These are phyloP conservation scores for Coemansia sp. DNA, from an alignment of 192 early-diverging fungal genomes.

Conservation along the genomic window DNA sequence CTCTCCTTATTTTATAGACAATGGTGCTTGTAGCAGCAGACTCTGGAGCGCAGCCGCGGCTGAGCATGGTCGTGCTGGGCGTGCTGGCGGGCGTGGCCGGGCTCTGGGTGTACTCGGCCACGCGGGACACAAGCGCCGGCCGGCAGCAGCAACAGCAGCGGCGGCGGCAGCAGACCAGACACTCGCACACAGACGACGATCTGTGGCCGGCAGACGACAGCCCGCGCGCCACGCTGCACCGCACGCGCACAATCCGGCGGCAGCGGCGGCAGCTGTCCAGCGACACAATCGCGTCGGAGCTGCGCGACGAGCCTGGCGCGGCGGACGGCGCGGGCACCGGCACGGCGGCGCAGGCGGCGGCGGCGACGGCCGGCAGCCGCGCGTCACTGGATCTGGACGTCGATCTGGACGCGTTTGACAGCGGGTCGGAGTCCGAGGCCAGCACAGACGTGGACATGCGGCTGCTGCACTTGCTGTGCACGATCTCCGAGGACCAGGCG, in stretches of 20 bases:
- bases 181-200: neutral
- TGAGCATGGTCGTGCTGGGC: constrained; percentile 35
- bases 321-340: neutral
- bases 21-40: constrained; percentile 1
- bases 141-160: neutral
- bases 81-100: constrained; percentile 37
- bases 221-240: constrained; percentile 7
- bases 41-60: constrained; percentile 14
- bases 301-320: constrained; percentile 8
- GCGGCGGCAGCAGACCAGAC: neutral
- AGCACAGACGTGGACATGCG: constrained; percentile 39
- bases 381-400: constrained; percentile 12
- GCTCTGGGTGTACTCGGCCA: constrained; percentile 38
- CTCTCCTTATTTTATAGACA: neutral
- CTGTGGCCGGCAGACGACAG: neutral
- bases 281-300: constrained; percentile 12
- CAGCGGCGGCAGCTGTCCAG: constrained; percentile 17
- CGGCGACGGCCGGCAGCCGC: neutral
- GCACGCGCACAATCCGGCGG: constrained; percentile 42
- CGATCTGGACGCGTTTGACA: neutral
- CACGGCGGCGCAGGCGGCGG: neutral
- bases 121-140: neutral
- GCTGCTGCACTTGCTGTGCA: constrained; percentile 67
- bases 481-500: constrained; percentile 84
- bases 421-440: neutral